Evolutionary conservation across 202 grass and related monocot species (phyloP).

Genomic region (Schoenoplectus triqueter): DNA sequence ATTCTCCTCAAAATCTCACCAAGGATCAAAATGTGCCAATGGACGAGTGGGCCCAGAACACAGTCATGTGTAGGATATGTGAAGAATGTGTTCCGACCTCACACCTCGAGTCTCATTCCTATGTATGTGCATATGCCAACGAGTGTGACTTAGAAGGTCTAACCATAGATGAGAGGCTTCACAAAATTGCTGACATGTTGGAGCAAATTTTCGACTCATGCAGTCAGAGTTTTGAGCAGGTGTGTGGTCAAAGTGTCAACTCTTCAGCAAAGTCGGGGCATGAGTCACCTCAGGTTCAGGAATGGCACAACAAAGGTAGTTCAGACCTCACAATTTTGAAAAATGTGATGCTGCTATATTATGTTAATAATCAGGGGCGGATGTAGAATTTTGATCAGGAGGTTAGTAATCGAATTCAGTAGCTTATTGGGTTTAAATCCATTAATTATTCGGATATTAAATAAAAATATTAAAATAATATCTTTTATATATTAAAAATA

Average conservation of each 20-base stretch:
- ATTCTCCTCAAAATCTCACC: slow-evolving; percentile 3
- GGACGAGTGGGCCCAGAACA: slow-evolving; percentile 3
- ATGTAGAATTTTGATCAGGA: no score
- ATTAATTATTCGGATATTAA: no score
- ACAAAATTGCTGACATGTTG: slow-evolving; percentile 45
- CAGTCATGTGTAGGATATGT: slow-evolving; percentile 46
- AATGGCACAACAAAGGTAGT: slow-evolving; percentile 42
- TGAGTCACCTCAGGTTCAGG: slow-evolving; percentile 39
- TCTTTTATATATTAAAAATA: no score
- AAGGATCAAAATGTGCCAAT: slow-evolving; percentile 34
- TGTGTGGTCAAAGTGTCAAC: slow-evolving; percentile 30
- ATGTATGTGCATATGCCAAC: slow-evolving; percentile 48
- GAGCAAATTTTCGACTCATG: slow-evolving; percentile 42
- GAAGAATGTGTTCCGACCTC: slow-evolving; percentile 42
- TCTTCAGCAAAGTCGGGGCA: slow-evolving; percentile 12
- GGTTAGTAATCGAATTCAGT: no score
- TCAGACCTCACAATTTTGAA: no score
- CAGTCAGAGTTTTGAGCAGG: slow-evolving; percentile 12
- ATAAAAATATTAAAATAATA: no score
- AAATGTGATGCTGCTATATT: not conserved
- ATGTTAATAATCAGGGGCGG: not conserved
- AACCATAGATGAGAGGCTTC: slow-evolving; percentile 35
- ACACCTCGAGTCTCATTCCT: slow-evolving; percentile 45
- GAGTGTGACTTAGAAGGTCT: slow-evolving; percentile 42
- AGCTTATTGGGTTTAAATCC: no score